phyloP scores from a whole-genome alignment of 2,329 filamentous ascomycete genomes.

The Venturia aucupariae region DNA sequence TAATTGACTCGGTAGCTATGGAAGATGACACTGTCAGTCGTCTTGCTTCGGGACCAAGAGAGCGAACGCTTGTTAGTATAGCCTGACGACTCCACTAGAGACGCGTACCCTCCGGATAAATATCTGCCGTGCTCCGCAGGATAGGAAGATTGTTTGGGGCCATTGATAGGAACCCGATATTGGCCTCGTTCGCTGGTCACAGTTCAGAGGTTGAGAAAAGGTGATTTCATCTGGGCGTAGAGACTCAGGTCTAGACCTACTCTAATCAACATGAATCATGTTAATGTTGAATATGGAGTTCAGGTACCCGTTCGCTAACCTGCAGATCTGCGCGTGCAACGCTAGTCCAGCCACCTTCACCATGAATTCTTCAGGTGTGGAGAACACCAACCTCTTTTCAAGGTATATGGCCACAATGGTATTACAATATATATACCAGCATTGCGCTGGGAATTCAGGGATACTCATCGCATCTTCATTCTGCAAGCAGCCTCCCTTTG shows the following conservation, averaged over 20 bases:
- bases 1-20: neutral
- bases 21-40: neutral
- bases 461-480: neutral
- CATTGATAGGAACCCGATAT: neutral
- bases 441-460: neutral
- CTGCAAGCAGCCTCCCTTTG: neutral
- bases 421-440: slow-evolving; percentile 5
- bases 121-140: neutral
- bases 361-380: neutral
- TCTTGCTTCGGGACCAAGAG: neutral
- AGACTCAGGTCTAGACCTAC: neutral
- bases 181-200: no score
- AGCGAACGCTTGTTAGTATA: neutral
- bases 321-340: neutral
- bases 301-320: neutral
- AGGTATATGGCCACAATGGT: slow-evolving; percentile 1
- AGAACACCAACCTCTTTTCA: neutral
- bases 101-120: neutral
- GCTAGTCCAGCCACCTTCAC: neutral
- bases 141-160: neutral
- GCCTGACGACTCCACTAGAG: neutral
- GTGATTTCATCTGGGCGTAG: no score
- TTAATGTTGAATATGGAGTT: neutral
- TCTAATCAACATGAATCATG: neutral
- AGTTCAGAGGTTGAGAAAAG: neutral